Evolutionary conservation across 2,329 filamentous ascomycete genomes (phyloP).

Genomic region (Verticillium dahliae): DNA sequence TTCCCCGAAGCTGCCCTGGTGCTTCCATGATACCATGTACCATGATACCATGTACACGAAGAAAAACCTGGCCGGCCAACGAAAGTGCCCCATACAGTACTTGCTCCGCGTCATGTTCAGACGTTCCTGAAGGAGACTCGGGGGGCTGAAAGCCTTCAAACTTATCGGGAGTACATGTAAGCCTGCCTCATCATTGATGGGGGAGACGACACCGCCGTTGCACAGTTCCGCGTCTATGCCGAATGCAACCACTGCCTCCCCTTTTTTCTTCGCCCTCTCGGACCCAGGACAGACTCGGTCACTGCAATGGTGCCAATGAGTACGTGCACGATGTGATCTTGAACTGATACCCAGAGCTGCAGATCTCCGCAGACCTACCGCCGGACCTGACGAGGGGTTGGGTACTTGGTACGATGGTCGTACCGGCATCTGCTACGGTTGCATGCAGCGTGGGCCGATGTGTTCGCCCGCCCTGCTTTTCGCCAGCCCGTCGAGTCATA

Average conservation of each 20-base stretch:
- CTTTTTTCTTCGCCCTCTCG: slow-evolving; percentile 41
- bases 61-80: too few relatives aligned
- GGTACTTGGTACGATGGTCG: slow-evolving; percentile 34
- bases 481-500: slow-evolving; percentile 8
- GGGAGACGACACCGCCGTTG: slow-evolving; percentile 18
- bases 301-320: slow-evolving; percentile 43
- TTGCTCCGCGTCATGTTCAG: too few relatives aligned
- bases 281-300: slow-evolving; percentile 42
- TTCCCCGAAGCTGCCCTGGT: too few relatives aligned
- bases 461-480: slow-evolving; percentile 23
- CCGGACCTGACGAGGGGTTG: slow-evolving; percentile 32
- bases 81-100: too few relatives aligned
- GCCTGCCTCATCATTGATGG: slow-evolving; percentile 15
- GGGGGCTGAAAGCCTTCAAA: too few relatives aligned
- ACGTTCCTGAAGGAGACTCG: too few relatives aligned
- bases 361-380: slow-evolving; percentile 34
- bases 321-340: slow-evolving; percentile 42
- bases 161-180: too few relatives aligned
- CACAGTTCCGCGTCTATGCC: slow-evolving; percentile 12
- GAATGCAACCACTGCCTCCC: slow-evolving; percentile 42
- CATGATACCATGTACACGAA: too few relatives aligned
- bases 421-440: slow-evolving; percentile 42
- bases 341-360: background rate
- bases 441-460: slow-evolving; percentile 43
- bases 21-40: too few relatives aligned